These are phyloP conservation scores for Pterocarpus santalinus DNA, from an alignment of 306 rosid species.

Conservation along the genomic window DNA sequence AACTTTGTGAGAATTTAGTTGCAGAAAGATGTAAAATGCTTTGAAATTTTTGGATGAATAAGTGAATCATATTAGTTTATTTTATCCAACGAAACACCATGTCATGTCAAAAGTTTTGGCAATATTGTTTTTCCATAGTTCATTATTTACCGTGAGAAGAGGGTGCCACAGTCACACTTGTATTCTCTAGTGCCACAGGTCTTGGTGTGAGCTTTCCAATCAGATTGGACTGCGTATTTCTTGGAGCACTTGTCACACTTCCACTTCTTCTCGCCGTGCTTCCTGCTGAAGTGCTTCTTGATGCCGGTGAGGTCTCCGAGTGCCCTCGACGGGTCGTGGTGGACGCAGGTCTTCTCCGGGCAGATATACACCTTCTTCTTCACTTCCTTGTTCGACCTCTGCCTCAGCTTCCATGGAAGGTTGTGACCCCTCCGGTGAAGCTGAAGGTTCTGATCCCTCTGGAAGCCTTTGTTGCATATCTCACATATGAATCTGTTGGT, in stretches of 20 bases:
- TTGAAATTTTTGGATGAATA: too few species aligned
- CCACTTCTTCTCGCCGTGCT: conserved; percentile 99
- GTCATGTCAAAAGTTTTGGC: too few species aligned
- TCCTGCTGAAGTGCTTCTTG: conserved; percentile 91
- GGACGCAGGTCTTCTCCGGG: conserved; percentile 89
- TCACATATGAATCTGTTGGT: conserved; percentile 91
- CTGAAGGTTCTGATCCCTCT: conserved; percentile 95
- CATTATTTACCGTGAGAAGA: conserved; percentile 75
- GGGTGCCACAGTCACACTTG: conserved; percentile 96
- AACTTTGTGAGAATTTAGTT: too few species aligned
- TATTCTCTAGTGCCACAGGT: conserved; percentile 97
- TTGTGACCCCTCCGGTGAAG: conserved; percentile 95
- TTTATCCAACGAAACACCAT: too few species aligned
- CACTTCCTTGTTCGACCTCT: conserved; percentile 78
- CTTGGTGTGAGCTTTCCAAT: conserved; percentile 97
- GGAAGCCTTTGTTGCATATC: conserved; percentile 97
- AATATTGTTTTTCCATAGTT: too few species aligned
- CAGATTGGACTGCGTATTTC: conserved; percentile 95
- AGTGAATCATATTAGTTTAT: too few species aligned
- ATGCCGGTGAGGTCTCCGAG: conserved; percentile 96
- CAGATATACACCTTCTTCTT: conserved; percentile 91
- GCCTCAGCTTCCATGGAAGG: conserved; percentile 90
- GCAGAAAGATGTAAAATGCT: too few species aligned
- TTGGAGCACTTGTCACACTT: conserved; percentile 95
- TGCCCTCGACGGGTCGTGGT: conserved; percentile 86